Evolutionary conservation across 306 rosid genomes (phyloP).

Genomic region (Citrullus colocynthis): DNA sequence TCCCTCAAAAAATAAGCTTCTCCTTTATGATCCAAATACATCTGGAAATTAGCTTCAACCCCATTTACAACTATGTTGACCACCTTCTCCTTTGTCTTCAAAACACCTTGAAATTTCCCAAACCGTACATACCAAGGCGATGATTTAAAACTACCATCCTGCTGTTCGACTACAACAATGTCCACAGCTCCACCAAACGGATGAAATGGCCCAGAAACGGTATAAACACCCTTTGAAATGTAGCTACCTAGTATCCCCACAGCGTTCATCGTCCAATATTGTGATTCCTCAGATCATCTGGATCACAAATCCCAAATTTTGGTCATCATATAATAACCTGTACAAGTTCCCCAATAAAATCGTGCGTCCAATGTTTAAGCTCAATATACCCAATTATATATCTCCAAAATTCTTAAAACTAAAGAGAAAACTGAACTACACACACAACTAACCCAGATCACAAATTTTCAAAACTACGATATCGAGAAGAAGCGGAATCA

Average conservation of each 20-base stretch:
- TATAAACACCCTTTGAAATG: conserved; percentile 60
- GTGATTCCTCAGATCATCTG: conserved; percentile 10
- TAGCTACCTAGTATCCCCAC: conserved; percentile 69
- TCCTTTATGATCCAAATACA: conserved; percentile 71
- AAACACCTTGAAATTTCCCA: conserved; percentile 90
- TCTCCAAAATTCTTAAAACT: neutral
- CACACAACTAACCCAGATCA: neutral
- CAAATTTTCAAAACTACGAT: neutral
- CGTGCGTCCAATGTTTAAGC: neutral
- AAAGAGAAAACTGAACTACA: neutral
- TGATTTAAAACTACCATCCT: conserved; percentile 73
- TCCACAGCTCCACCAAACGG: conserved; percentile 98
- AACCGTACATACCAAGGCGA: conserved; percentile 89
- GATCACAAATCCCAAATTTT: neutral
- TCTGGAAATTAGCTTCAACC: conserved; percentile 45
- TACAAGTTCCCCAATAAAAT: neutral
- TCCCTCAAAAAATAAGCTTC: conserved; percentile 72
- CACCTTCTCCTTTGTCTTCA: conserved; percentile 60
- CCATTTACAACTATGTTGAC: conserved; percentile 62
- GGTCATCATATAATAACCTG: neutral
- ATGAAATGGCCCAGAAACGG: conserved; percentile 72
- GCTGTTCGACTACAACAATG: conserved; percentile 74
- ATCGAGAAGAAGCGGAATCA: neutral
- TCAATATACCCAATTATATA: neutral
- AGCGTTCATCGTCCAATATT: conserved; percentile 52